Evolutionary conservation across 345 rosid species (phyloP).

Genomic region (Triadica sebifera): DNA sequence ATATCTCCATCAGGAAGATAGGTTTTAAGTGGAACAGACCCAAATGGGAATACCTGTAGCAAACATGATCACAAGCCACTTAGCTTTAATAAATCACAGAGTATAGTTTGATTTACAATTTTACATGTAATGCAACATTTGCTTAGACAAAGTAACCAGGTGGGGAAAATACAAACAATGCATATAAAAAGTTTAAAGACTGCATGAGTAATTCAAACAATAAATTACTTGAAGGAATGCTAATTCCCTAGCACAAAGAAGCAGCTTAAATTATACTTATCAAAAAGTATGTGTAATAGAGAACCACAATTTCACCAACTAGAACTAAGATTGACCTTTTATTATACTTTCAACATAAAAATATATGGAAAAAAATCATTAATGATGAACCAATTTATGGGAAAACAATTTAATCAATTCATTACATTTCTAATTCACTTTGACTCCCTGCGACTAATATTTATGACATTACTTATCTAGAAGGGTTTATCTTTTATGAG

Average conservation of each 20-base stretch:
- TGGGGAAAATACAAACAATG: neutral
- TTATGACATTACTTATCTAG: neutral
- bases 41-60: constrained; percentile 78
- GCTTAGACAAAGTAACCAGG: neutral
- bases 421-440: neutral
- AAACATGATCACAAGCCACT: constrained; percentile 5
- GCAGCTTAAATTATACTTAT: neutral
- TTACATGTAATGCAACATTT: neutral
- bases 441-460: neutral
- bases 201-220: neutral
- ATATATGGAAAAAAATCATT: neutral
- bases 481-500: neutral
- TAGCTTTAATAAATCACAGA: neutral
- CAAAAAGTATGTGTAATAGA: neutral
- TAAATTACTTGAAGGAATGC: neutral
- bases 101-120: neutral
- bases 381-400: neutral
- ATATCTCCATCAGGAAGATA: constrained; percentile 98
- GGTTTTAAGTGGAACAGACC: constrained; percentile 90
- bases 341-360: neutral
- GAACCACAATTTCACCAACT: neutral
- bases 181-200: neutral
- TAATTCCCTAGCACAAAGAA: neutral
- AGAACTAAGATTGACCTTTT: neutral
- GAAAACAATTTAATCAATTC: neutral